Evolutionary conservation across 768 basidiomycete genomes (phyloP).

Genomic region (Tephrocybe sp.): DNA sequence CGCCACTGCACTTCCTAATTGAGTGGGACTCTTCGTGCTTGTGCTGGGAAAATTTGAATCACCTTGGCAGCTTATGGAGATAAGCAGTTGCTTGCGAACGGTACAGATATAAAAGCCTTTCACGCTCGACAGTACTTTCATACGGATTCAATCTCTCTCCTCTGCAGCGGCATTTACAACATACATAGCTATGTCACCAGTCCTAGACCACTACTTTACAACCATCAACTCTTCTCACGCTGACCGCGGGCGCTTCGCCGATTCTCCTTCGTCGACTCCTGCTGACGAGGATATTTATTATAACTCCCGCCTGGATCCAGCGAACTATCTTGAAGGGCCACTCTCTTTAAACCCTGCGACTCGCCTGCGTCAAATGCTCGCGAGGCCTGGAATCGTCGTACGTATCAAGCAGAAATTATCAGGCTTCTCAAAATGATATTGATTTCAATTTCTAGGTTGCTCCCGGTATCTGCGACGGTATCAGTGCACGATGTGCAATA

Average conservation of each 20-base stretch:
- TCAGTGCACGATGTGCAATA: slow-evolving; percentile 75
- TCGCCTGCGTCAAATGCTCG: slow-evolving; percentile 66
- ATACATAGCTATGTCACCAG: slow-evolving; percentile 16
- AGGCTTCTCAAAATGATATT: background rate
- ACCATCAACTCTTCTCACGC: slow-evolving; percentile 8
- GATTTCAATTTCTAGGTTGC: slow-evolving; percentile 45
- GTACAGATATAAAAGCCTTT: slow-evolving; percentile 4
- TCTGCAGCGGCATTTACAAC: background rate
- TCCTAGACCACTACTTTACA: slow-evolving; percentile 21
- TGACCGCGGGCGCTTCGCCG: background rate
- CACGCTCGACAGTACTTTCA: background rate
- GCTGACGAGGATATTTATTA: slow-evolving; percentile 39
- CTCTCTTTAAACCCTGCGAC: slow-evolving; percentile 68
- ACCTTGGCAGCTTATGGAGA: no score
- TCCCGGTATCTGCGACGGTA: slow-evolving; percentile 79
- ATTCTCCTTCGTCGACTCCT: background rate
- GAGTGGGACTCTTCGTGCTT: no score
- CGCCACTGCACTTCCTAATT: no score
- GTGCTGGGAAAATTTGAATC: no score
- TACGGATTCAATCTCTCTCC: background rate
- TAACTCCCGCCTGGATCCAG: slow-evolving; percentile 67
- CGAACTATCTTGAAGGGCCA: slow-evolving; percentile 66
- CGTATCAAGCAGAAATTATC: slow-evolving; percentile 20
- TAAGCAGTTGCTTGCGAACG: no score
- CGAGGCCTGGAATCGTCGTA: slow-evolving; percentile 74